Evolutionary conservation across 1,139 yeast genomes (phyloP), one percentile per base, ranked within the genome.

Genomic region (Torulaspora globosa): DNA sequence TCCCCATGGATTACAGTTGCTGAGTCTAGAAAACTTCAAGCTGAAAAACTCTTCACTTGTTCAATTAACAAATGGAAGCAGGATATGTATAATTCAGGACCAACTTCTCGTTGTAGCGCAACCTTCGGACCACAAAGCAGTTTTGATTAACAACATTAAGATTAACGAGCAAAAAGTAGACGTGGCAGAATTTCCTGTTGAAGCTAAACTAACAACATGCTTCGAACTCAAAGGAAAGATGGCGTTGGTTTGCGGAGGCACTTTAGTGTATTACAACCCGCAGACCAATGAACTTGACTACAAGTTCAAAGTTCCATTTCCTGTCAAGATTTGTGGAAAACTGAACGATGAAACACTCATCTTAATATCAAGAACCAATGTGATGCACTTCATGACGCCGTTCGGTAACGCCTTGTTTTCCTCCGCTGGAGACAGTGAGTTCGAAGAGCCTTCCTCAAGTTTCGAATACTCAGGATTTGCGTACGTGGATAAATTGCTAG

Each of bases 1-100:
- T 26, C 58, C 67, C 1, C 68, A 66, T 47, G 74, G 75, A 10
- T 60, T 72, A 21, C 77, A 74, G 54, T 34, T 71, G 12, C 55
- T 75, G 43, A 63, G 67, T 34, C 52, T 73, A 28, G 60, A 63
- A n/a, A 62, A 58, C 38, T 67, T 55, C 38, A 60, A 48, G 52
- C 55, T 53, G 40, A 57, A 39, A 33, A 58, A 47, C 35, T 67
- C 47, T 50, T 57, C 38, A 43, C 57, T 50, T 53, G 60, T 54
- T 38, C 62, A 48, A 41, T 54, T 52, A 44, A 40, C 46, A 31
- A 49, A 51, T 51, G 69, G 56, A 38, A 57, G 37, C 49, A 61
- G 50, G 51, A 43, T 70, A 12, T 58, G 64, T 10, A 47, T 65
- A 9, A 59, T 57, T 36, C 55, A 59, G 36, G 68, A 67, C 1